A percentile compares a stretch with the other conserved stretches of the same genome.
Conservation (phyloP, 257 asterid genomes). For the Leonotis leonurus region DNA sequence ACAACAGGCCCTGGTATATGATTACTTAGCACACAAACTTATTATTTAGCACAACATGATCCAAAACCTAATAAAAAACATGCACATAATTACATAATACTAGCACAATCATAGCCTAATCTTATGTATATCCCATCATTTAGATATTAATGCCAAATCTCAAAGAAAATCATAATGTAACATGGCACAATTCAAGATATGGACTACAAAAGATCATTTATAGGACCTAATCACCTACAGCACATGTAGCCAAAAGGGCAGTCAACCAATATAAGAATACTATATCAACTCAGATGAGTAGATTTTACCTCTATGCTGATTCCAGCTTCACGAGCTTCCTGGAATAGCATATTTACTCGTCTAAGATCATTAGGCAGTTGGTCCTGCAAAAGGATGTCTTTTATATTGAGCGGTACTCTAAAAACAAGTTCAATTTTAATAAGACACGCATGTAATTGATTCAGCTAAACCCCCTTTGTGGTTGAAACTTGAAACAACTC, state of each 20-base stretch:
- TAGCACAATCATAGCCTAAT: neutral
- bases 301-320: slow-evolving; percentile 64
- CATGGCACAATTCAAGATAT: neutral
- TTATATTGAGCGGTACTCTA: slow-evolving; percentile 7
- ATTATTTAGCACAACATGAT: neutral
- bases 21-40: neutral
- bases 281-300: neutral
- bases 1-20: neutral
- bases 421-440: slow-evolving; percentile 1
- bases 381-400: slow-evolving; percentile 46
- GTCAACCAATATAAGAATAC: too few species aligned
- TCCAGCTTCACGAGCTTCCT: slow-evolving; percentile 82
- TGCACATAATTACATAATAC: neutral
- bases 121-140: neutral
- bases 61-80: neutral
- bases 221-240: too few species aligned
- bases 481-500: neutral
- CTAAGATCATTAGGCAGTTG: slow-evolving; percentile 73
- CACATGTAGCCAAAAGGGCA: too few species aligned
- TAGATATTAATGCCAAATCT: neutral
- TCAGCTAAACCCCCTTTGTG: too few species aligned
- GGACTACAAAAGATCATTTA: too few species aligned
- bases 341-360: slow-evolving; percentile 77
- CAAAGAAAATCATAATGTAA: neutral
- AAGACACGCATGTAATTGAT: neutral